A percentile compares a stretch with the other conserved stretches of the same genome.
Conservation (phyloP, 2,329 filamentous ascomycete species). For the Allantophomopsis lycopodina region DNA sequence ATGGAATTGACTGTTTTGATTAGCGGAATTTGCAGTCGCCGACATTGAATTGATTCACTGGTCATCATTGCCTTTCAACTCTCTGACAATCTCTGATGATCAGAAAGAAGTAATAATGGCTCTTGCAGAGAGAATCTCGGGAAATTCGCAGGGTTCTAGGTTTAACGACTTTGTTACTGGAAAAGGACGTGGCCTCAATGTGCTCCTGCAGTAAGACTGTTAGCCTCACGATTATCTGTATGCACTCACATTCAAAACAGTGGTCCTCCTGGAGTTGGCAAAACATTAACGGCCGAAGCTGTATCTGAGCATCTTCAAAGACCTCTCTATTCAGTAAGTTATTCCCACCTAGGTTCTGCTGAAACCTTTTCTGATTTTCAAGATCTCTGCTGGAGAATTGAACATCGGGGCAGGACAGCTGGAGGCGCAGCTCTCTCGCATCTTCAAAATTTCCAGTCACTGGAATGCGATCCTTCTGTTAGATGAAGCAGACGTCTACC, state of each 20-base stretch:
- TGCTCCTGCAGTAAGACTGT: constrained; percentile 1
- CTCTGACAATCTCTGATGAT: background rate
- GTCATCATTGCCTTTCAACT: background rate
- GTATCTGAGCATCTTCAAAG: constrained; percentile 3
- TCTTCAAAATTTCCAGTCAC: background rate
- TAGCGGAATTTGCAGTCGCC: constrained; percentile 6
- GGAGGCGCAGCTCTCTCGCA: constrained; percentile 1
- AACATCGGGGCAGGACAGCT: constrained; percentile 1
- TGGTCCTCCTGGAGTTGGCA: constrained; percentile 2
- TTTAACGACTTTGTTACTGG: constrained; percentile 3
- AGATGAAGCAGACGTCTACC: constrained; percentile 4
- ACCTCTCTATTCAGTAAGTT: constrained; percentile 1
- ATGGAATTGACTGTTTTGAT: constrained; percentile 1
- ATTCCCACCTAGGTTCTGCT: background rate
- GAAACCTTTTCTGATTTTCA: background rate
- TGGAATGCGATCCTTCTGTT: constrained; percentile 3
- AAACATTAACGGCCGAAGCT: constrained; percentile 2
- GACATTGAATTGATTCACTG: background rate
- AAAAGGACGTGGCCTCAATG: constrained; percentile 1
- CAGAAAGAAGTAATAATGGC: background rate
- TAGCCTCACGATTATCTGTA: background rate
- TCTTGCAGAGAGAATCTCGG: background rate
- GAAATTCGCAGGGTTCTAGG: background rate
- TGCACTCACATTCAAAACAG: constrained; percentile 1
- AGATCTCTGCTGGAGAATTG: constrained; percentile 1